Percentiles rank a stretch among this genome's conserved stretches.
Conservation (phyloP, 345 rosid genomes). For the Salix arbutifolia region DNA sequence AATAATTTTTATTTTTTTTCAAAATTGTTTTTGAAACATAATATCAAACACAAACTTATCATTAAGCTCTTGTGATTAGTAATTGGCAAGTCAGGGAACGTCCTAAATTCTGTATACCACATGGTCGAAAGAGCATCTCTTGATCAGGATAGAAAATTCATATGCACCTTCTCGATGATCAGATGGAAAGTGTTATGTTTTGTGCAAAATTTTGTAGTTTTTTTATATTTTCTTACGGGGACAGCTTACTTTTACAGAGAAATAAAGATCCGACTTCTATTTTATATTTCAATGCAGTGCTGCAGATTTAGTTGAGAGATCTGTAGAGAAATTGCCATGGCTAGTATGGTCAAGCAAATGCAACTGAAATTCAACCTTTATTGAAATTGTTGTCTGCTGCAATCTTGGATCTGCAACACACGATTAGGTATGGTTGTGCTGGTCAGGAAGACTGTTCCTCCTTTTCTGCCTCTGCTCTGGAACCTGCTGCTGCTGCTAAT, state of each 20-base stretch:
- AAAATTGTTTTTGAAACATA: no score
- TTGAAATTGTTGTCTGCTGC: constrained; percentile 27
- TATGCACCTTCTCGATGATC: constrained; percentile 22
- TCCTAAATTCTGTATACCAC: constrained; percentile 13
- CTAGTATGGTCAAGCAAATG: constrained; percentile 19
- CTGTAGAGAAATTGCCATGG: constrained; percentile 17
- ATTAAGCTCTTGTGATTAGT: no score
- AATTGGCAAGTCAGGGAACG: no score
- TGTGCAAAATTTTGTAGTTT: constrained; percentile 10
- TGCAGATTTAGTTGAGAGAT: constrained; percentile 20
- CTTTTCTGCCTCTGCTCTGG: constrained; percentile 3
- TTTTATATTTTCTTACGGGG: constrained; percentile 22
- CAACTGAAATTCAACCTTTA: constrained; percentile 19
- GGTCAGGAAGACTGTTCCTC: constrained; percentile 15
- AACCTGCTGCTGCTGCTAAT: constrained; percentile 16
- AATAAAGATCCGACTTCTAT: constrained; percentile 22
- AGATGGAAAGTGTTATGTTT: constrained; percentile 20
- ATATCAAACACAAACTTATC: no score
- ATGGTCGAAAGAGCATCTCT: constrained; percentile 25
- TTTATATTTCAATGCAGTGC: constrained; percentile 22
- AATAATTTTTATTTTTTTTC: no score
- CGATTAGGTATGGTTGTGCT: constrained; percentile 21
- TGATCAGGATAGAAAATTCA: constrained; percentile 19
- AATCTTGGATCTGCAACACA: constrained; percentile 26
- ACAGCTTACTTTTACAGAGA: constrained; percentile 11